A percentile compares a stretch with the other conserved stretches of the same genome.
Conservation (phyloP, 805 yeast species). For the Pichia deserticola region DNA sequence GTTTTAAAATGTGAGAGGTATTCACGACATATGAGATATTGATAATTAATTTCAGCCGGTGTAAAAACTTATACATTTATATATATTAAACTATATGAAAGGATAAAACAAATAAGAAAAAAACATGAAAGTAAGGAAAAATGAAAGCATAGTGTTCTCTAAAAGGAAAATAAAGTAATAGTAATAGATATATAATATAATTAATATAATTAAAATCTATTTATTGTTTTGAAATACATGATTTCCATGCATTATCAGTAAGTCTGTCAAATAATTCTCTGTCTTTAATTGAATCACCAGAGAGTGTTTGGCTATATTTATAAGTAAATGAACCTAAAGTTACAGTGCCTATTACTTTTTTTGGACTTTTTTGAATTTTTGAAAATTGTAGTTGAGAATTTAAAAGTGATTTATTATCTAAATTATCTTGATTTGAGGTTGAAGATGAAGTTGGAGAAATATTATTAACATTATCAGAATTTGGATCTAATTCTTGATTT, state of each 20-base stretch:
- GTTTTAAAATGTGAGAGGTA: too few species aligned
- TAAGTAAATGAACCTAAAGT: constrained; percentile 16
- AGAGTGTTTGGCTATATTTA: constrained; percentile 12
- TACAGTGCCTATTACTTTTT: constrained; percentile 15
- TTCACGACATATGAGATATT: too few species aligned
- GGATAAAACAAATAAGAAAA: too few species aligned
- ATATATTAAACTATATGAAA: too few species aligned
- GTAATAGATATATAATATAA: too few species aligned
- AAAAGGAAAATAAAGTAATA: too few species aligned
- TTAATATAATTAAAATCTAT: neutral
- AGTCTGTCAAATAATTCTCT: constrained; percentile 16
- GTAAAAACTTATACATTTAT: too few species aligned
- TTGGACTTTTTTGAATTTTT: neutral
- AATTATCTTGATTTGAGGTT: too few species aligned
- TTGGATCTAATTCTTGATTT: neutral
- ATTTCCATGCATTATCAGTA: constrained; percentile 18
- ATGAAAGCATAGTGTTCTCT: too few species aligned
- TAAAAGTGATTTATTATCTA: neutral
- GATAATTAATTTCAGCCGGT: too few species aligned
- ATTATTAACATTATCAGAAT: neutral
- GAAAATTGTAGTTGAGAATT: neutral
- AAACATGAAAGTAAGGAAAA: too few species aligned
- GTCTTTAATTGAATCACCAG: constrained; percentile 10
- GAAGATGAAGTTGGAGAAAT: too few species aligned
- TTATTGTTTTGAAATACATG: constrained; percentile 5